These are phyloP conservation scores for Leucosporidium creatinivorum DNA, from an alignment of 768 basidiomycete genomes.

Conservation along the genomic window DNA sequence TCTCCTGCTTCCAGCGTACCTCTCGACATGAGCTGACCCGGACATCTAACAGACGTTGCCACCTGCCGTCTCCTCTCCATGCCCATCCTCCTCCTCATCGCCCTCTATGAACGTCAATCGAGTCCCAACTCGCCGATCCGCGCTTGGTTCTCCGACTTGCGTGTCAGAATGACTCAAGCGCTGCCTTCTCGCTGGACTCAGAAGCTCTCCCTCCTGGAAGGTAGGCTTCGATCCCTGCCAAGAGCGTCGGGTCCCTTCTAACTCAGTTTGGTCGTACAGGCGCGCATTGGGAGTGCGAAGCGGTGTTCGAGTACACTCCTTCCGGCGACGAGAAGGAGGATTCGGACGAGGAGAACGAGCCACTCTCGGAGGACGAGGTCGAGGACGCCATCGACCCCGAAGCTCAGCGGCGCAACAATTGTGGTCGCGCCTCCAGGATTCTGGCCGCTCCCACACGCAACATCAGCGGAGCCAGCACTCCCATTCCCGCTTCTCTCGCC, in stretches of 20 bases:
- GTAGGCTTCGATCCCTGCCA: background rate
- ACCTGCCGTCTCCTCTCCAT: constrained; percentile 27
- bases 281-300: constrained; percentile 34
- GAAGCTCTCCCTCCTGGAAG: constrained; percentile 30
- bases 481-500: background rate
- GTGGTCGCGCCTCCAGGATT: background rate
- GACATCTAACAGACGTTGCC: constrained; percentile 13
- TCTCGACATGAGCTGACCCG: background rate
- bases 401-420: background rate
- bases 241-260: background rate
- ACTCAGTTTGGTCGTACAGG: background rate
- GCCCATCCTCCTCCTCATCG: constrained; percentile 33
- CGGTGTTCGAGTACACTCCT: constrained; percentile 29
- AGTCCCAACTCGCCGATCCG: background rate
- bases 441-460: background rate
- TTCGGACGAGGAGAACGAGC: constrained; percentile 14
- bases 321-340: constrained; percentile 27
- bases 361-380: background rate
- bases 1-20: background rate
- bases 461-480: background rate
- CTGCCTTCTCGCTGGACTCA: constrained; percentile 18
- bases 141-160: background rate
- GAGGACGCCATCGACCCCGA: constrained; percentile 4
- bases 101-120: constrained; percentile 29
- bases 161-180: background rate